Evolutionary conservation across 2,329 filamentous ascomycete species (phyloP).

Genomic region (Periconia sp.): DNA sequence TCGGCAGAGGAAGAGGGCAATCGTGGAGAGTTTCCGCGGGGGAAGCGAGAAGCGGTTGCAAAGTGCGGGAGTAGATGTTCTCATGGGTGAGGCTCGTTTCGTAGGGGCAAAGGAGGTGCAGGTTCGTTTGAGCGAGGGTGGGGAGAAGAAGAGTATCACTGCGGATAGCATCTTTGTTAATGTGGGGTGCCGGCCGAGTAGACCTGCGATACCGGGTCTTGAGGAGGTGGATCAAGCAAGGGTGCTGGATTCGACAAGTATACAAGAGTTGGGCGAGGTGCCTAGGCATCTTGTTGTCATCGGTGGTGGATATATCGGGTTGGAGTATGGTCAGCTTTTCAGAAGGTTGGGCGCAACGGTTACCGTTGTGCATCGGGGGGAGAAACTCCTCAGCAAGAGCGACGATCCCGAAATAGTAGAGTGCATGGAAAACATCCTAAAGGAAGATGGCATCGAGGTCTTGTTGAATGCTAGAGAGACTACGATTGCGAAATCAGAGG

Average conservation of each 20-base stretch:
- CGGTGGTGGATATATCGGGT: constrained; percentile 61
- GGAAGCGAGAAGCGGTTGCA: constrained; percentile 55
- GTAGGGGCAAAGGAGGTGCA: constrained; percentile 46
- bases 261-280: constrained; percentile 55
- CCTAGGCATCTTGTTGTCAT: constrained; percentile 58
- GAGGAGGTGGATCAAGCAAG: constrained; percentile 39
- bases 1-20: constrained; percentile 60
- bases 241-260: constrained; percentile 56
- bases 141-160: constrained; percentile 40
- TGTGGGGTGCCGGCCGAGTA: constrained; percentile 52
- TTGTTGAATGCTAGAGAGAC: constrained; percentile 40
- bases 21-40: constrained; percentile 57
- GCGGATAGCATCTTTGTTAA: constrained; percentile 55
- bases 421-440: constrained; percentile 50
- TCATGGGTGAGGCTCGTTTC: constrained; percentile 56
- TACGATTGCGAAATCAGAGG: too few species aligned
- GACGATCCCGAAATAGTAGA: constrained; percentile 59
- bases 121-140: constrained; percentile 31
- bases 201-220: constrained; percentile 47
- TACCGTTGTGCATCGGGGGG: constrained; percentile 54
- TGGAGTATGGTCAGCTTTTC: constrained; percentile 63
- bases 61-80: constrained; percentile 51
- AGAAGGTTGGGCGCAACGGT: constrained; percentile 57
- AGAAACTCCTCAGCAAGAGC: constrained; percentile 49
- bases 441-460: constrained; percentile 55